Evolutionary conservation across 306 rosid species (phyloP), one percentile per base, ranked within the genome.

Genomic region (Cicer chorassanicum): DNA sequence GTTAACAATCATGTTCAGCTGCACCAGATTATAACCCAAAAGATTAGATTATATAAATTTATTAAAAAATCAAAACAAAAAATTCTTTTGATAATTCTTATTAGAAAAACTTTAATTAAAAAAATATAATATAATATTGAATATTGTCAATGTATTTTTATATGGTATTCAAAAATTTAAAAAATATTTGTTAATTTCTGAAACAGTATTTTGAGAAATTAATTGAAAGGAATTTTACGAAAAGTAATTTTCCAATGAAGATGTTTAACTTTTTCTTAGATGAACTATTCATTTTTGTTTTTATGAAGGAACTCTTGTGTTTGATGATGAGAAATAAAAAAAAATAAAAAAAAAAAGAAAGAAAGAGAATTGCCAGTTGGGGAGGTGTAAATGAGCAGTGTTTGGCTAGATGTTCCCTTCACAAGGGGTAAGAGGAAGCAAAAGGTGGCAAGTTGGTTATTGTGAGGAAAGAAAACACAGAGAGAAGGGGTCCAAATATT

Each of bases 1-100:
- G n/a, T 95, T 95, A n/a, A 95, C 68, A 8, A 95, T 90, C 93
- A 90, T 92, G 80, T 48, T 85, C 38, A 95, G 77, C 99, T 95
- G 90, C 92, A 81, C 18, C n/a, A 44, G 1, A 86, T 73, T 0
- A 81, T 1, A 55, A 2, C 44, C 57, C 78, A 24, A 53, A 34
- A 36, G 7, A 46, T 55, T 59, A 76, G 59, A 53, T 68, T 5
- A 44, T 6, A 73, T 11, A 21, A 21, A 21, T 21, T 21, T 21
- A 1, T 46, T 46, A 49, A 6, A n/a, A n/a, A 49, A 49, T 49
- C 7, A 19, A 4, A 55, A 9, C 7, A 8, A 6, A 55, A 19
- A 54, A 8, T 21, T 21, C 2, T 21, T 21, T 21, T 21, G 24
- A 21, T 21, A 21, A 21, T 21, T 21, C 24, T 21, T 16, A 8